Evolutionary conservation across 1,139 yeast genomes (phyloP), one percentile per base, ranked within the genome.

Genomic region (Suzukiozyma palmioleophila): DNA sequence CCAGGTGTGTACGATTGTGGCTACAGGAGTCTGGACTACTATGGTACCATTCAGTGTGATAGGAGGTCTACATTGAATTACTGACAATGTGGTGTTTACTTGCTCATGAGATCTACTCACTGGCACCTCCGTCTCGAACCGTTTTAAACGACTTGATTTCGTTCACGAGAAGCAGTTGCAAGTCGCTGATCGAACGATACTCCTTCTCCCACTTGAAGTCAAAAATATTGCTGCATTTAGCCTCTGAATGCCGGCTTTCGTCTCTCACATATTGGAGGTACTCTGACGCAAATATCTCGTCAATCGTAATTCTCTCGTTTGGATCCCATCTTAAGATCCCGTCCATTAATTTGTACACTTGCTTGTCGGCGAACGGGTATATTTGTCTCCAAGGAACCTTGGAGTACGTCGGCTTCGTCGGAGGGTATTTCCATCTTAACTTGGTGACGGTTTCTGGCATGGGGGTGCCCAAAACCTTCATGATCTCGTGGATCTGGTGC

Each of bases 391-490:
- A 82, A 2, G 64, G 59, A 21, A 64, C 59, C 28, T 66, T 59
- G n/a, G 10, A 15, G 43, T 60, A 69, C 33, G 61, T 67, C 2
- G 70, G 71, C 26, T 61, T 59, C 2, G 73, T 66, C 3, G 69
- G 62, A 31, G 62, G 50, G 24, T 43, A 43, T 31, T 43, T 48
- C 73, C 74, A 67, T n/a, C 53, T 47, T 37, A 57, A 48, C 39
- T 47, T 51, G 13, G 43, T 46, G 14, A 69, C 50, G 7, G 75
- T 57, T 2, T 65, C 70, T 26, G 57, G 60, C 0, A 76, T 49
- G 2, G 92, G 92, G 1, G 80, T 62, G 0, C 92, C 92, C 41
- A 84, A 58, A 0, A 81, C 64, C 53, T 76, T 77, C 36, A 77
- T 60, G n/a, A 84, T 80, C 54, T 81, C 83, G 35, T 66, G 70